Evolutionary conservation across 169 alveolate species (phyloP), one percentile per base, ranked within the genome.

Genomic region (Eimeria maxima): DNA sequence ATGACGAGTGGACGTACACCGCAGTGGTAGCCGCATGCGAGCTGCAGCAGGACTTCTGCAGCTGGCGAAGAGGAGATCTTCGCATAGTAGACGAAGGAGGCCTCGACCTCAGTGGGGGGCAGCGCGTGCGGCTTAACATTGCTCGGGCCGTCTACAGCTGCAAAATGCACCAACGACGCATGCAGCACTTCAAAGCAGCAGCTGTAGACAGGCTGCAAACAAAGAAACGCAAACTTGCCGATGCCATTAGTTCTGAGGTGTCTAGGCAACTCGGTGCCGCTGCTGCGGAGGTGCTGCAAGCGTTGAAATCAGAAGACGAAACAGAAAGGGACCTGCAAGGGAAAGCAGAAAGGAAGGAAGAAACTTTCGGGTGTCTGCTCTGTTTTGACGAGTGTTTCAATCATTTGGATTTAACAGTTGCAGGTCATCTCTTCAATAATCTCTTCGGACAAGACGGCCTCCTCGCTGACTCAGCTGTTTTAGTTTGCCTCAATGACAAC

Each of bases 41-140:
- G 45, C 90, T 97, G 86, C 73, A 71, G 18, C 95, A 94, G 29
- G 99, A 98, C 89, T 96, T 97, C 74, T 90, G 90, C 86, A 63
- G 97, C 6, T 97, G 98, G 96, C 96, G 91, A 27, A 90, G 86
- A 53, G 98, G 98, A 22, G 99, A 98, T 90, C 74, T 96, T 38
- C 96, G 99, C 11, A 86, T 96, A 71, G 97, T 98, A 13, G 99
- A 98, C 44, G 99, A 98, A 93, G 98, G 97, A 95, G 99, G 99
- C 14, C 95, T 96, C n/a, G 97, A 97, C 95, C 90, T 98, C 57
- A 95, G 98, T 90, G 99, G 99, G 60, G 99, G 99, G 11, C 97
- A 98, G 96, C 97, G 98, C 65, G 98, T 98, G 16, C 97, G 99
- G 65, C 87, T 98, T 10, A 90, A 98, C 94, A 95, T 98, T 45